These are phyloP conservation scores for Phialophora expanda DNA, from an alignment of 2,329 filamentous ascomycete genomes.

Conservation along the genomic window DNA sequence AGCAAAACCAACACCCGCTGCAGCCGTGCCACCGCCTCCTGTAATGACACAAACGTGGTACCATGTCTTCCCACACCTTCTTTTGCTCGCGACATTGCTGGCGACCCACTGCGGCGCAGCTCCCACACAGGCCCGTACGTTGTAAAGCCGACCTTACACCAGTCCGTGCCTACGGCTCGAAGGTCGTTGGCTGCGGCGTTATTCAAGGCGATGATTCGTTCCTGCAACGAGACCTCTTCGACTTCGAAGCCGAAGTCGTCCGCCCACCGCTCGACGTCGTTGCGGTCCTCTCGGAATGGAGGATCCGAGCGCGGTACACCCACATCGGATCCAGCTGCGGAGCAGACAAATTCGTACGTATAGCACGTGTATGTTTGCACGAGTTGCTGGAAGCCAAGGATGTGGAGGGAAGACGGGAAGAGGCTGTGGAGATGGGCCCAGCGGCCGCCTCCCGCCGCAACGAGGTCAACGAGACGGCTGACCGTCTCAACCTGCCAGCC, in stretches of 20 bases:
- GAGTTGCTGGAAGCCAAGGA: slow-evolving; percentile 14
- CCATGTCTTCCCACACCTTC: background rate
- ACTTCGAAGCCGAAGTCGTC: slow-evolving; percentile 24
- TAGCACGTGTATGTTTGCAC: slow-evolving; percentile 26
- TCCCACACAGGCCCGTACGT: slow-evolving; percentile 20
- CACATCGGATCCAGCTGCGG: background rate
- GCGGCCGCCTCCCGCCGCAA: slow-evolving; percentile 19
- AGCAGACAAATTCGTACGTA: slow-evolving; percentile 23
- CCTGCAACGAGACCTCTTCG: slow-evolving; percentile 10
- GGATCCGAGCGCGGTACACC: slow-evolving; percentile 14
- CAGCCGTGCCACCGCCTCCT: slow-evolving; percentile 18
- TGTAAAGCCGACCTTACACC: background rate
- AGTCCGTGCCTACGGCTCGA: background rate
- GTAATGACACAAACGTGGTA: slow-evolving; percentile 1
- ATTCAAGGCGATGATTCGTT: slow-evolving; percentile 18
- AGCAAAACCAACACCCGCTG: slow-evolving; percentile 22
- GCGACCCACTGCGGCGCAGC: slow-evolving; percentile 2
- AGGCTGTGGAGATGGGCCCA: slow-evolving; percentile 27
- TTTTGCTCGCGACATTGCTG: background rate
- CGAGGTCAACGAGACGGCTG: slow-evolving; percentile 16
- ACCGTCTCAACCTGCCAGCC: slow-evolving; percentile 15
- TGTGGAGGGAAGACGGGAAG: slow-evolving; percentile 21
- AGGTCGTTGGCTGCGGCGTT: slow-evolving; percentile 19
- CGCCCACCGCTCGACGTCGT: background rate
- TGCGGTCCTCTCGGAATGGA: slow-evolving; percentile 12